Base-by-base conservation (phyloP, 2,329 filamentous ascomycete species). In the Cladobotryum mycophilum region DNA sequence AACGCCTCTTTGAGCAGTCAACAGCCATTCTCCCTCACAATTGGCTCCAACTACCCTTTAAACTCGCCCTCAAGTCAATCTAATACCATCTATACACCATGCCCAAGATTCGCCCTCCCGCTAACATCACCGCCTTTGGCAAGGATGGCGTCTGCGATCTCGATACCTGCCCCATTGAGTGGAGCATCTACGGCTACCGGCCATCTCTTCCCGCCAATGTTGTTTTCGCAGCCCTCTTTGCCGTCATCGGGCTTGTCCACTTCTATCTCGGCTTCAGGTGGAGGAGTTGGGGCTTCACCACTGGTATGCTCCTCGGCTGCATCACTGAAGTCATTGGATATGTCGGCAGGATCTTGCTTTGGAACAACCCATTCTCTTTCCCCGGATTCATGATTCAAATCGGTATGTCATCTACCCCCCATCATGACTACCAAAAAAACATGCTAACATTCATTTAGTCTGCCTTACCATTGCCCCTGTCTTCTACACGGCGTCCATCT, bases 321-420 rank as follows among this genome's bases (percentile, higher is more conserved):
- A 38, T 76, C 5, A 69, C 73, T 44, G 82, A 85, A 58, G 72
- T 85, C 11, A 60, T 85, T 34, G 84, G 84, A 15, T 88, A 88
- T 55, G 65, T 69, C 1, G 84, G 81, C 2, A 74, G 84, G 11
- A 69, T 85, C 47, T 61, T 81, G 58, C 68, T 83, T 52, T 74
- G 76, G 55, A 54, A 74, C 41, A 78, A 86, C 58, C 80, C 81
- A 0, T 86, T 82, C 60, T 70, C 62, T 44, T 76, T 83, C 60
- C 61, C 61, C 12, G 80, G 75, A 7, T 88, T 87, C 61, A 74
- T 86, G 62, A 74, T 85, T n/a, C 80, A 87, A 61, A 84, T 85
- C 55, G 70, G 77, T 78, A 60, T 44, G 72, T 65, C 43, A 18
- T 34, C 13, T 34, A 36, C 3, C 38, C 22, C 14, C 4, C 44